A percentile compares a stretch with the other conserved stretches of the same genome.
Conservation (phyloP, 768 basidiomycete genomes). For the Boletus speciosus region DNA sequence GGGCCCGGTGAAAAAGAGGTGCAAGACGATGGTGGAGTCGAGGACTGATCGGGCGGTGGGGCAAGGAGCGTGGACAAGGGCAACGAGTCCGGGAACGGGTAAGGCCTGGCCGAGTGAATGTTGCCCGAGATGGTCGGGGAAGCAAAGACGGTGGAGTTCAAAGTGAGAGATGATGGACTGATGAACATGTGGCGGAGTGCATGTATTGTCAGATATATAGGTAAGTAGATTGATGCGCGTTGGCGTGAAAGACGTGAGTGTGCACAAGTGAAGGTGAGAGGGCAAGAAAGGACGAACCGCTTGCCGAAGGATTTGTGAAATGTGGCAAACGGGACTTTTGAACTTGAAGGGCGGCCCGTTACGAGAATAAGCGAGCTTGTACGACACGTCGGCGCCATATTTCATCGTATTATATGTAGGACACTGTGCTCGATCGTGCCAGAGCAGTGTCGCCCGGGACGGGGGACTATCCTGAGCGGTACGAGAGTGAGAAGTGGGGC, state of each 20-base stretch:
- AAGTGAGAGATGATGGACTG: constrained; percentile 15
- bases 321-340: not conserved
- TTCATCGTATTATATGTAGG: constrained; percentile 5
- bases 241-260: constrained; percentile 26
- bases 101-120: constrained; percentile 2
- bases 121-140: constrained; percentile 7
- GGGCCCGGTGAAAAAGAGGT: not conserved
- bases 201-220: constrained; percentile 24
- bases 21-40: not conserved
- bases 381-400: constrained; percentile 14
- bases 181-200: constrained; percentile 29
- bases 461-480: constrained; percentile 1
- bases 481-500: not conserved
- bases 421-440: constrained; percentile 2
- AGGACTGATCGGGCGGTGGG: constrained; percentile 7
- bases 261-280: constrained; percentile 13
- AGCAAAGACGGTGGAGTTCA: constrained; percentile 15
- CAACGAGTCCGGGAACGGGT: constrained; percentile 12
- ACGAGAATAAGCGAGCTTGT: constrained; percentile 20
- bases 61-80: constrained; percentile 18
- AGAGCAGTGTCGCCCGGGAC: constrained; percentile 9
- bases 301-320: constrained; percentile 11
- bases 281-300: constrained; percentile 11
- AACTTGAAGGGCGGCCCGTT: not conserved
- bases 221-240: constrained; percentile 11